These are phyloP conservation scores for Spiromastix sp. DNA, from an alignment of 2,329 filamentous ascomycete species.

Conservation along the genomic window DNA sequence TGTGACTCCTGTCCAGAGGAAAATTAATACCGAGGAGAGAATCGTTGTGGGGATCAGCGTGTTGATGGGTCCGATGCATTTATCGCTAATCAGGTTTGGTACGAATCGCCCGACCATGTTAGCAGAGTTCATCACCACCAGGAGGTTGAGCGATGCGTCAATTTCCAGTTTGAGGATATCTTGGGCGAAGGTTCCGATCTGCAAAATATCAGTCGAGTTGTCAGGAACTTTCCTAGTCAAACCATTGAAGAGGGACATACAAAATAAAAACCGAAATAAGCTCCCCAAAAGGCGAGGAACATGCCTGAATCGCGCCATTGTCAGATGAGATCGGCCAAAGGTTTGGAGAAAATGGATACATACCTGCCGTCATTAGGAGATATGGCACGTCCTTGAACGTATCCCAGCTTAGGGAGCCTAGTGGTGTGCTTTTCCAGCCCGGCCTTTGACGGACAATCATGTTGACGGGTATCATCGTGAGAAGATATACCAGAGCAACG, in stretches of 20 bases:
- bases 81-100: conserved; percentile 20
- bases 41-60: conserved; percentile 28
- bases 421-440: neutral
- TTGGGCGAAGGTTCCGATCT: conserved; percentile 20
- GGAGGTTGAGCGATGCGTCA: conserved; percentile 16
- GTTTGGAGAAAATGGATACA: conserved; percentile 5
- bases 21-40: conserved; percentile 39
- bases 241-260: conserved; percentile 6
- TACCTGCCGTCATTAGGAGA: conserved; percentile 16
- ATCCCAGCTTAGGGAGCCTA: conserved; percentile 7
- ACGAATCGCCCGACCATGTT: conserved; percentile 23
- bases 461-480: conserved; percentile 11
- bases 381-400: conserved; percentile 12
- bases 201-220: neutral
- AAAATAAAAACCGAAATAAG: conserved; percentile 24
- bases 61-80: conserved; percentile 23
- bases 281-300: conserved; percentile 22
- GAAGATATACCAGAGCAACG: conserved; percentile 14
- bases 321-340: neutral
- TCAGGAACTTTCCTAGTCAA: neutral
- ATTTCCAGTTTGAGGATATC: conserved; percentile 16
- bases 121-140: conserved; percentile 21
- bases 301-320: conserved; percentile 8
- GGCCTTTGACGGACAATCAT: conserved; percentile 10
- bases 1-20: conserved; percentile 38